A percentile compares a stretch with the other conserved stretches of the same genome.
phyloP scores from a whole-genome alignment of 257 asterid genomes.

The Nemophila menziesii region DNA sequence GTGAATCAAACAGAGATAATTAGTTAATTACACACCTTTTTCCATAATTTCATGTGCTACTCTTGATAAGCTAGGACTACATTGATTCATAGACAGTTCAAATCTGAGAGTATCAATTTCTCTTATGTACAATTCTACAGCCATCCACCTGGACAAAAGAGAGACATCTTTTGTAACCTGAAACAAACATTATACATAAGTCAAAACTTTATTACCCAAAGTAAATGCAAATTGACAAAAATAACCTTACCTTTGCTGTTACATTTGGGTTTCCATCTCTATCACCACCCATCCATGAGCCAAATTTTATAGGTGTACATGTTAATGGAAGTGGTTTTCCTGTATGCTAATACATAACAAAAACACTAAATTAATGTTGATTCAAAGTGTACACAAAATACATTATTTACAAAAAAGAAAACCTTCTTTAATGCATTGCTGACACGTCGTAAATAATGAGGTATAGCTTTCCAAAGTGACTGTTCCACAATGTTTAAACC shows the following conservation, averaged over 20 bases:
- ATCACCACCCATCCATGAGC: conserved; percentile 99
- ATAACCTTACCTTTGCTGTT: conserved; percentile 66
- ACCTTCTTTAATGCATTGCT: conserved; percentile 96
- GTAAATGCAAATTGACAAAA: neutral
- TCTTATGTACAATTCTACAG: conserved; percentile 75
- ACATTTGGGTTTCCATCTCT: conserved; percentile 99
- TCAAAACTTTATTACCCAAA: neutral
- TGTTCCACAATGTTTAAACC: conserved; percentile 94
- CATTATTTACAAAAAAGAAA: conserved; percentile 2
- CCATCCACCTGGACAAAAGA: conserved; percentile 96
- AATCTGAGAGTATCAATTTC: conserved; percentile 88
- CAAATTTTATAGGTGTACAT: conserved; percentile 94
- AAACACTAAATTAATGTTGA: neutral
- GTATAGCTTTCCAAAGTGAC: conserved; percentile 96
- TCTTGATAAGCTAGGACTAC: conserved; percentile 45
- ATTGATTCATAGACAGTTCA: conserved; percentile 89
- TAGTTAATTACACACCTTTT: conserved; percentile 58
- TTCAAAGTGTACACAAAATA: neutral
- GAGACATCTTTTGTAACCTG: conserved; percentile 89
- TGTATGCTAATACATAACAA: conserved; percentile 50
- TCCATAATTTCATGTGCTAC: conserved; percentile 72
- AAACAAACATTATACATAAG: conserved; percentile 10
- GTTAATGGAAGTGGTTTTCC: conserved; percentile 90
- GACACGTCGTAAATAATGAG: conserved; percentile 89
- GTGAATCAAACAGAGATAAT: neutral